Conservation (phyloP, 2,329 filamentous ascomycete species). For the Drechmeria coniospora region DNA sequence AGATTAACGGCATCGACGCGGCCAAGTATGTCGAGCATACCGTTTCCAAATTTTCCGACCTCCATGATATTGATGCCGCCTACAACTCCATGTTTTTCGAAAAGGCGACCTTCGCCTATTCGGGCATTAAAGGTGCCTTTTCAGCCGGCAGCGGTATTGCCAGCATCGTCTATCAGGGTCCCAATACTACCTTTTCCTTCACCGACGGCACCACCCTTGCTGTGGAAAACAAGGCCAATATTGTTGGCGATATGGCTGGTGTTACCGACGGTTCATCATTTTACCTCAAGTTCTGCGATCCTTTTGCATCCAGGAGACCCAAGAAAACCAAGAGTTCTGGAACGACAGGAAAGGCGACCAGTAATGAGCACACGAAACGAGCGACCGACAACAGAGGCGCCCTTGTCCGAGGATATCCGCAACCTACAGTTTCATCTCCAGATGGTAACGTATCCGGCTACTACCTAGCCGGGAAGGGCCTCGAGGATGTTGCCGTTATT, state of each 20-base stretch:
- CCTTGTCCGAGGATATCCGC: conserved; percentile 12
- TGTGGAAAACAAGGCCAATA: conserved; percentile 15
- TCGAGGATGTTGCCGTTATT: conserved; percentile 18
- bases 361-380: no score
- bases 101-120: conserved; percentile 7
- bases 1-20: conserved; percentile 13
- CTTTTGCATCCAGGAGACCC: conserved; percentile 1
- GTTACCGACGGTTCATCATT: conserved; percentile 17
- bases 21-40: conserved; percentile 9
- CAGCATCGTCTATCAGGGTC: conserved; percentile 14
- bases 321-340: neutral
- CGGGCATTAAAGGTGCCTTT: conserved; percentile 14
- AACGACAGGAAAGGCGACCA: no score
- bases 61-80: conserved; percentile 13
- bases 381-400: no score
- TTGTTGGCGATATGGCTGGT: conserved; percentile 14
- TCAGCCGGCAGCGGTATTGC: conserved; percentile 14
- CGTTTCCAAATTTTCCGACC: conserved; percentile 6
- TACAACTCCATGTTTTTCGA: conserved; percentile 24
- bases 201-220: conserved; percentile 18
- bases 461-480: conserved; percentile 18
- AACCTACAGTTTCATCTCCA: conserved; percentile 12
- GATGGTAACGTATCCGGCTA: conserved; percentile 13
- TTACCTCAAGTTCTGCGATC: conserved; percentile 18
- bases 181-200: conserved; percentile 20